Evolutionary conservation across 441 rosid genomes (phyloP), one percentile per base, ranked within the genome.

Genomic region (Euphorbia schlechtendalii): DNA sequence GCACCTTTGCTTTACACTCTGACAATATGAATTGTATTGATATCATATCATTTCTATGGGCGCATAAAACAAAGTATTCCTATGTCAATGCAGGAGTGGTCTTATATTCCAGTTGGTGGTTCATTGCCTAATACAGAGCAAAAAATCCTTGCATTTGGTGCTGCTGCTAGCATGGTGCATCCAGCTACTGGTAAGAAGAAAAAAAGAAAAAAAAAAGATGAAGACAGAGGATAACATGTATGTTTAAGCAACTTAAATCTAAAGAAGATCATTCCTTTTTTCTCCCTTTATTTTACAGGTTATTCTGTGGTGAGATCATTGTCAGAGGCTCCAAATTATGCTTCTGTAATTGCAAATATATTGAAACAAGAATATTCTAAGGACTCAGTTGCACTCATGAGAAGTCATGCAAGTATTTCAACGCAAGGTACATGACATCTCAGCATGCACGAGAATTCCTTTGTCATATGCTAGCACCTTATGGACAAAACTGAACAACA

Each of bases 161-260:
- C 97, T 70, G 99, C 96, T 5, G 99, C 99, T 65, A 83, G 97
- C 84, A 87, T 90, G 97, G 96, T 90, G 69, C 99, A 93, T 73
- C 99, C 99, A 8, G 96, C 95, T 69, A 93, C 96, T 43, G 98
- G 96, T 90, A 66, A 51, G 59, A 65, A 69, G 18, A 60, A 64
- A 32, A 32, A 32, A 32, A 32, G 7, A 32, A 32, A 32, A 32
- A 32, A 32, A 7, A 32, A 32, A 32, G 7, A 32, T 2, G 7
- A 7, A 36, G 45, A 36, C 56, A 65, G 28, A 66, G 53, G 45
- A 54, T 48, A 53, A 67, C 48, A 61, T 57, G 58, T 67, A 38
- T 64, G 21, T 32, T 22, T 53, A 48, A 49, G 67, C 46, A 22
- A 62, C 61, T 74, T n/a, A 54, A 69, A 65, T 13, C 67, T 60